Conservation (phyloP, 805 yeast species). For the Candida caryicola region DNA sequence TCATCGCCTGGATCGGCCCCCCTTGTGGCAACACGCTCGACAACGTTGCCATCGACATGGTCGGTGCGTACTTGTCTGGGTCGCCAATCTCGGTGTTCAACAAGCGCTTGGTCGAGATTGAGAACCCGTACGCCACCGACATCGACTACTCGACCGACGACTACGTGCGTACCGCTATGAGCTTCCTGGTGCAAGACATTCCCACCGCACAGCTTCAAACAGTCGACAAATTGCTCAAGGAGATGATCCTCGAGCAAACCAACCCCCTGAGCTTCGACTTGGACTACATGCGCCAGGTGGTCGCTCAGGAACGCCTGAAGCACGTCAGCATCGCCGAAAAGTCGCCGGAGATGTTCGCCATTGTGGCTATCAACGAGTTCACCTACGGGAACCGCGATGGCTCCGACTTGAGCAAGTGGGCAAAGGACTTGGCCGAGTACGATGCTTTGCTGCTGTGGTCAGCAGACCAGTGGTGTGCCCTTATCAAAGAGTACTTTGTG, state of each 20-base stretch:
- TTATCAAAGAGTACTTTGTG: slow-evolving; percentile 53
- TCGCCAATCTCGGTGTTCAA: slow-evolving; percentile 75
- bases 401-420: slow-evolving; percentile 52
- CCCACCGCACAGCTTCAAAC: slow-evolving; percentile 61
- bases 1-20: slow-evolving; percentile 83
- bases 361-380: slow-evolving; percentile 72
- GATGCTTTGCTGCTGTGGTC: slow-evolving; percentile 60
- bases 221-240: slow-evolving; percentile 51
- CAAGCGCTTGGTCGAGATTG: slow-evolving; percentile 71
- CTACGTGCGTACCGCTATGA: slow-evolving; percentile 58
- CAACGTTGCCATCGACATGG: slow-evolving; percentile 66
- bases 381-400: slow-evolving; percentile 71
- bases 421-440: slow-evolving; percentile 57
- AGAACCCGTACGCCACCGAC: slow-evolving; percentile 75
- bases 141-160: slow-evolving; percentile 72
- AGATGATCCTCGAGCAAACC: slow-evolving; percentile 53
- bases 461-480: slow-evolving; percentile 60
- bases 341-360: slow-evolving; percentile 57
- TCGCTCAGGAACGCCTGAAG: slow-evolving; percentile 63
- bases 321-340: slow-evolving; percentile 61
- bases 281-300: slow-evolving; percentile 60
- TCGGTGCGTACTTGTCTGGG: slow-evolving; percentile 73
- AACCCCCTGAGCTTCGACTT: slow-evolving; percentile 55
- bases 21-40: slow-evolving; percentile 46
- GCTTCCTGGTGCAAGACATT: slow-evolving; percentile 63